These are phyloP conservation scores for Hamamelis virginiana DNA, from an alignment of 164 flowering plant genomes.

Conservation along the genomic window DNA sequence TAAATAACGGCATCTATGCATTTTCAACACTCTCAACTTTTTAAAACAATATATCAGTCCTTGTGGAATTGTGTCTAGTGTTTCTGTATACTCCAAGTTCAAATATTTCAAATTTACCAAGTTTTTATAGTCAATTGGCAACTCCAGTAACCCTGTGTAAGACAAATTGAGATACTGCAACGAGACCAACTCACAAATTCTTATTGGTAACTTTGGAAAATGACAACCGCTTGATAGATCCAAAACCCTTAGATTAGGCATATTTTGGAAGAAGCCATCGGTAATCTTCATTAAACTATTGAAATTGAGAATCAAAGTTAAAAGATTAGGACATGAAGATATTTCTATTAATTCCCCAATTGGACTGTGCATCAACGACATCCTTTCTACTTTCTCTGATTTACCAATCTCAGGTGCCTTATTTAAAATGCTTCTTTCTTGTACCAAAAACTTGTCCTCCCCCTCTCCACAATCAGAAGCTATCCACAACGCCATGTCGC, in stretches of 20 bases:
- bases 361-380: neutral
- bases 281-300: neutral
- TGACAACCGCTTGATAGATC: neutral
- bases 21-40: too few relatives aligned
- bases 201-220: neutral
- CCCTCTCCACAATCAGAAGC: neutral
- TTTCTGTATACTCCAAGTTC: too few relatives aligned
- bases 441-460: neutral
- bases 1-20: too few relatives aligned
- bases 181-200: neutral
- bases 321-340: neutral
- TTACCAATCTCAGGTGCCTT: neutral
- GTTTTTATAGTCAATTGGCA: neutral
- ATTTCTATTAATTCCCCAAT: neutral
- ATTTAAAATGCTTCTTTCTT: too few relatives aligned
- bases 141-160: neutral
- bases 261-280: neutral
- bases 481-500: slow-evolving; percentile 22
- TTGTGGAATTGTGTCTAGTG: too few relatives aligned
- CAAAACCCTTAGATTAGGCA: slow-evolving; percentile 3
- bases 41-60: too few relatives aligned
- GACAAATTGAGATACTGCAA: slow-evolving; percentile 12
- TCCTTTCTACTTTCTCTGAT: neutral
- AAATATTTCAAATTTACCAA: neutral
- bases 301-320: slow-evolving; percentile 1